Conservation (phyloP, 257 asterid genomes). For the Anisodus acutangulus region DNA sequence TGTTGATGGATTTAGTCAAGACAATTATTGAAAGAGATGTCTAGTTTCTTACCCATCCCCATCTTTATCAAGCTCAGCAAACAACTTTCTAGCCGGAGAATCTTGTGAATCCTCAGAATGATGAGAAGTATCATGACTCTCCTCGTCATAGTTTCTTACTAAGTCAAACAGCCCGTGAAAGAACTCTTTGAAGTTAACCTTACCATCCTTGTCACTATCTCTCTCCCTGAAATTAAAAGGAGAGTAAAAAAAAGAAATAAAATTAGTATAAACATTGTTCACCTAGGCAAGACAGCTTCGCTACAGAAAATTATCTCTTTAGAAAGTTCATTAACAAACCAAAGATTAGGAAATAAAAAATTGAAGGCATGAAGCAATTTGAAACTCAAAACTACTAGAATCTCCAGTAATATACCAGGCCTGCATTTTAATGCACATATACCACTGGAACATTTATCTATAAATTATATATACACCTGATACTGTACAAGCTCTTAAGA, state of each 20-base stretch:
- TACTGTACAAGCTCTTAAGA: constrained; percentile 4
- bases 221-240: constrained; percentile 65
- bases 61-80: constrained; percentile 83
- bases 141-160: constrained; percentile 79
- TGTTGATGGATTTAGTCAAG: constrained; percentile 29
- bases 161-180: constrained; percentile 87
- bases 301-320: not conserved
- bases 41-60: constrained; percentile 74
- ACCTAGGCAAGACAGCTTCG: not conserved
- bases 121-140: constrained; percentile 53
- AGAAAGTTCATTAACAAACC: constrained; percentile 1
- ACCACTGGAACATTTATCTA: not conserved
- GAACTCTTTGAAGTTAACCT: constrained; percentile 81
- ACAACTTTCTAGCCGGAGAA: constrained; percentile 74
- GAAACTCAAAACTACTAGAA: constrained; percentile 16
- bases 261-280: constrained; percentile 13
- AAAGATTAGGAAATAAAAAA: not conserved
- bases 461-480: not conserved
- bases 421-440: constrained; percentile 11
- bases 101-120: constrained; percentile 53
- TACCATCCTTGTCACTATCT: constrained; percentile 87
- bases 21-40: constrained; percentile 28
- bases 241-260: constrained; percentile 9
- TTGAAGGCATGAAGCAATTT: not conserved
- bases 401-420: not conserved